A percentile compares a stretch with the other conserved stretches of the same genome.
phyloP scores from a whole-genome alignment of 208 protist genomes.

The Trypanosoma melophagium region DNA sequence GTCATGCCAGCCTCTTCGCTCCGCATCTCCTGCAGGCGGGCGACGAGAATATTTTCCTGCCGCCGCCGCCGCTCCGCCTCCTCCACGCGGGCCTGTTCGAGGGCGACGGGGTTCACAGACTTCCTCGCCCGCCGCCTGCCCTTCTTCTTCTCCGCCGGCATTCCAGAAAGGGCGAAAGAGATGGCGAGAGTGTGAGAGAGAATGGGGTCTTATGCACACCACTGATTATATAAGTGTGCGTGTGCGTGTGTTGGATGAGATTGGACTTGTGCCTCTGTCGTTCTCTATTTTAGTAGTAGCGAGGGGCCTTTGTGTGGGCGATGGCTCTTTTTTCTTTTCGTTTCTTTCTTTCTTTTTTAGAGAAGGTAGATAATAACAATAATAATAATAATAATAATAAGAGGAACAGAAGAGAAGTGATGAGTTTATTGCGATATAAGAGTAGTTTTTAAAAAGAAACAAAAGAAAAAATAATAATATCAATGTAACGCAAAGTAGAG shows the following conservation, averaged over 20 bases:
- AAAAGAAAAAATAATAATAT: conserved; percentile 4
- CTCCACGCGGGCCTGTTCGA: conserved; percentile 68
- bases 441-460: no score
- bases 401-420: neutral
- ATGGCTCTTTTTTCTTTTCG: neutral
- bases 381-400: conserved; percentile 1
- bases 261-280: no score
- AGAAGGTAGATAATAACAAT: neutral
- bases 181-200: no score
- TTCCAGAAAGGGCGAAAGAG: neutral
- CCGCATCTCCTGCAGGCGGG: conserved; percentile 72
- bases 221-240: no score
- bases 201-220: no score
- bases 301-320: no score
- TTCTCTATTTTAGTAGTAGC: no score
- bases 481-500: no score
- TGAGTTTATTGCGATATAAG: neutral
- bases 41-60: conserved; percentile 69
- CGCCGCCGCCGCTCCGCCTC: conserved; percentile 73
- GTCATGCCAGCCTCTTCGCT: conserved; percentile 80
- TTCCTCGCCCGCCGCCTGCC: conserved; percentile 26
- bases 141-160: conserved; percentile 24
- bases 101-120: conserved; percentile 45
- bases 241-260: no score
- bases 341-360: neutral